A percentile compares a stretch with the other conserved stretches of the same genome.
Conservation (phyloP, 495 filamentous ascomycete genomes). For the Talaromyces thailandensis region DNA sequence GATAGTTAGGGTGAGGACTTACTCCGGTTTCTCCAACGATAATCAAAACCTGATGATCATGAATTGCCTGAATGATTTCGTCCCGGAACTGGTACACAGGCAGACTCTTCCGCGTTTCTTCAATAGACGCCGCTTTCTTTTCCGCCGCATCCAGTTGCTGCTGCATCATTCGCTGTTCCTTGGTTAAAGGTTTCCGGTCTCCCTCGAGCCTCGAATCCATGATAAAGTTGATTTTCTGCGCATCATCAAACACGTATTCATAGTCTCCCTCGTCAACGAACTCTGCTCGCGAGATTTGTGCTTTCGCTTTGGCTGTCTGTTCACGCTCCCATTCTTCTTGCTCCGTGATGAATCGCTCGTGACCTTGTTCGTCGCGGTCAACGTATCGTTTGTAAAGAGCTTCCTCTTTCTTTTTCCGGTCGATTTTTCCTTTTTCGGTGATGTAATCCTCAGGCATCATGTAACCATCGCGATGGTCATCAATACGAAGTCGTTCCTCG, state of each 20-base stretch:
- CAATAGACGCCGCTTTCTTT: slow-evolving; percentile 73
- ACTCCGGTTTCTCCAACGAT: slow-evolving; percentile 77
- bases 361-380: slow-evolving; percentile 76
- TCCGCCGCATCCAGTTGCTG: slow-evolving; percentile 80
- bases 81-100: slow-evolving; percentile 83
- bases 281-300: slow-evolving; percentile 69
- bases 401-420: slow-evolving; percentile 82
- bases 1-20: neutral
- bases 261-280: slow-evolving; percentile 81
- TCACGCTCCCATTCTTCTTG: slow-evolving; percentile 95
- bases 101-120: slow-evolving; percentile 83
- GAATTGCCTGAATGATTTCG: slow-evolving; percentile 64
- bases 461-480: slow-evolving; percentile 90
- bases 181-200: slow-evolving; percentile 56
- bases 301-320: slow-evolving; percentile 81
- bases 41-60: slow-evolving; percentile 73
- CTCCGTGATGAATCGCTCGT: slow-evolving; percentile 87
- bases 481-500: slow-evolving; percentile 78
- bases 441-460: slow-evolving; percentile 92
- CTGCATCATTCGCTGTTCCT: slow-evolving; percentile 70
- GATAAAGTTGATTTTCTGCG: slow-evolving; percentile 79
- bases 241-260: slow-evolving; percentile 89
- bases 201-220: slow-evolving; percentile 64
- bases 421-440: slow-evolving; percentile 84
- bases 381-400: slow-evolving; percentile 87